Conservation (phyloP, 2,329 filamentous ascomycete species). For the Magnaporthiopsis incrustans region DNA sequence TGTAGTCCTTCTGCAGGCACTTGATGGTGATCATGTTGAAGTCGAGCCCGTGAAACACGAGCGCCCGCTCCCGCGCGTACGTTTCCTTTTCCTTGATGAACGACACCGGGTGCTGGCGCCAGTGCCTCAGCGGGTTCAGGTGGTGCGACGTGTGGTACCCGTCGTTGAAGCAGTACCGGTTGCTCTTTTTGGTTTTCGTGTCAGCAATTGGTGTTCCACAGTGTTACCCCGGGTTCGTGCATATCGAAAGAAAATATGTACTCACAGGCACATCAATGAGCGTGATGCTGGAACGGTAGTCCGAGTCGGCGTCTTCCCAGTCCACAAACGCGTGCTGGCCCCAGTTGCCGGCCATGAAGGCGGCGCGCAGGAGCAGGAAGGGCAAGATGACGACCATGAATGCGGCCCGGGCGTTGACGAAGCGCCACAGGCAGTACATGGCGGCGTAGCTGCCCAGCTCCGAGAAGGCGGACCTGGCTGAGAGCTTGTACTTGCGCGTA, state of each 20-base stretch:
- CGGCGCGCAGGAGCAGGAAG: slow-evolving; percentile 56
- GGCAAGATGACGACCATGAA: slow-evolving; percentile 61
- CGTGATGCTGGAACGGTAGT: slow-evolving; percentile 72
- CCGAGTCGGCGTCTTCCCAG: slow-evolving; percentile 63
- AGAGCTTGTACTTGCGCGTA: slow-evolving; percentile 49
- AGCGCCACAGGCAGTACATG: slow-evolving; percentile 39
- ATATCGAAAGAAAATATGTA: slow-evolving; percentile 10
- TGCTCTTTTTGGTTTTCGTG: slow-evolving; percentile 51
- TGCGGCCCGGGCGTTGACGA: slow-evolving; percentile 45
- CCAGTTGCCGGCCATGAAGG: slow-evolving; percentile 78
- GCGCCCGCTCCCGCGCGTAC: slow-evolving; percentile 58
- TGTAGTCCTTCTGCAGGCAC: slow-evolving; percentile 66
- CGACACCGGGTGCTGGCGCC: slow-evolving; percentile 69
- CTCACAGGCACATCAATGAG: slow-evolving; percentile 69
- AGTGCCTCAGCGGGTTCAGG: slow-evolving; percentile 69
- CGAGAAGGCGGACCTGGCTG: slow-evolving; percentile 48
- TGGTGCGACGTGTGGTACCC: slow-evolving; percentile 79
- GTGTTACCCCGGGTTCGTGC: neutral
- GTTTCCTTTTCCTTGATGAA: slow-evolving; percentile 62
- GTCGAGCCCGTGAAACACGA: slow-evolving; percentile 76
- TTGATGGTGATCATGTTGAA: slow-evolving; percentile 68
- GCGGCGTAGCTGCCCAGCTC: slow-evolving; percentile 51
- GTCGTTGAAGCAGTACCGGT: slow-evolving; percentile 76
- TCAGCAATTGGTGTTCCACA: neutral
- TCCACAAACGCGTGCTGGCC: slow-evolving; percentile 79